phyloP scores from a whole-genome alignment of 495 filamentous ascomycete genomes.

The Achaetomiella virescens region DNA sequence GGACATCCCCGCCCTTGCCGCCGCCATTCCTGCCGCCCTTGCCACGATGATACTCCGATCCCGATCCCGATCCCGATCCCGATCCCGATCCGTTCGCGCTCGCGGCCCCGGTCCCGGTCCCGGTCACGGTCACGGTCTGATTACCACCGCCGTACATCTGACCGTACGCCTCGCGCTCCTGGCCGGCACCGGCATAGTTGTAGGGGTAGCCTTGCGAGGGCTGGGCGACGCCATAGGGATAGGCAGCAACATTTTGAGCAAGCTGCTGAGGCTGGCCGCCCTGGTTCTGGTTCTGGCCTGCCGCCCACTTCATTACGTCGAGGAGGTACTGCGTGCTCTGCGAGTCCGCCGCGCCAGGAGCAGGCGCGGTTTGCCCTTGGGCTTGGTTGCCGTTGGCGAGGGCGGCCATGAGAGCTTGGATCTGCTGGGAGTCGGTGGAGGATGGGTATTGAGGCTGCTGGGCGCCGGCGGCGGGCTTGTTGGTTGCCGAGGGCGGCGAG shows the following conservation, averaged over 20 bases:
- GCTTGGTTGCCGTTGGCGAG: slow-evolving; percentile 12
- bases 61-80: slow-evolving; percentile 12
- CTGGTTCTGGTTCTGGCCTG: slow-evolving; percentile 3
- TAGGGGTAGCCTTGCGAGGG: not conserved
- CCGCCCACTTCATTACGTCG: slow-evolving; percentile 19
- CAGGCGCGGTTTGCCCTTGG: slow-evolving; percentile 5
- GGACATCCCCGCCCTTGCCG: not conserved
- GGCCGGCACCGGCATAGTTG: not conserved
- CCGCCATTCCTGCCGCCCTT: slow-evolving; percentile 8
- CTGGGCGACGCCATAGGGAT: not conserved
- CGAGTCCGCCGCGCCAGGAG: slow-evolving; percentile 3
- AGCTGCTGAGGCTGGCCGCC: not conserved
- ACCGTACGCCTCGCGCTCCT: slow-evolving; percentile 17
- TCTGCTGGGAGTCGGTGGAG: slow-evolving; percentile 13
- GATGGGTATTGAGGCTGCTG: slow-evolving; percentile 13
- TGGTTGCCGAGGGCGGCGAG: slow-evolving; percentile 20
- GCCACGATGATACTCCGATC: slow-evolving; percentile 5
- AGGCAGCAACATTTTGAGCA: not conserved
- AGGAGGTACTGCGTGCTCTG: slow-evolving; percentile 22
- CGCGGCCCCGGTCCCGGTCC: slow-evolving; percentile 10
- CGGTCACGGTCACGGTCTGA: not conserved
- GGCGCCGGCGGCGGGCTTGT: not conserved
- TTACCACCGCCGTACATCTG: slow-evolving; percentile 2
- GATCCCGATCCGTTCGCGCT: slow-evolving; percentile 15
- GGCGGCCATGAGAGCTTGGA: slow-evolving; percentile 20